These are phyloP conservation scores for Wakefieldia striispora DNA, from an alignment of 768 basidiomycete species.

Conservation along the genomic window DNA sequence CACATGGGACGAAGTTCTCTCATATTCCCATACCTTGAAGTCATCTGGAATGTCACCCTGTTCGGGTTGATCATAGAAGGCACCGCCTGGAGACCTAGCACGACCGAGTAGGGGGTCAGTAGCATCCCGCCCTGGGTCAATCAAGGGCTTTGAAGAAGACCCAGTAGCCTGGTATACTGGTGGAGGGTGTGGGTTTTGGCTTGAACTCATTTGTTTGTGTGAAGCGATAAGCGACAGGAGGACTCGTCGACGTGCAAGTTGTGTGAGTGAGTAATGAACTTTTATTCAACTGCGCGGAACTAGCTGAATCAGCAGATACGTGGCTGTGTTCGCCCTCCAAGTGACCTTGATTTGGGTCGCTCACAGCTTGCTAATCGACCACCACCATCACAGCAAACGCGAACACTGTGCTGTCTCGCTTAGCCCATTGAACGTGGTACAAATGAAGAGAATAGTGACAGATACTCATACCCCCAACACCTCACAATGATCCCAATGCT, in stretches of 20 bases:
- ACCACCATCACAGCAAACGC: too few species aligned
- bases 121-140: constrained; percentile 37
- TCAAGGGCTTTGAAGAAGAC: constrained; percentile 34
- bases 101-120: constrained; percentile 57
- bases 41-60: constrained; percentile 84
- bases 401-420: too few species aligned
- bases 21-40: constrained; percentile 69
- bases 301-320: constrained; percentile 22
- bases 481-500: not conserved
- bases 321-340: constrained; percentile 22
- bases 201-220: constrained; percentile 53
- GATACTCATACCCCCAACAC: not conserved
- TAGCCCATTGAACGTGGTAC: not conserved
- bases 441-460: not conserved
- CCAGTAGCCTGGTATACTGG: constrained; percentile 53
- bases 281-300: constrained; percentile 10
- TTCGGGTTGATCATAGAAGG: constrained; percentile 72
- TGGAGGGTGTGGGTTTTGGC: constrained; percentile 55
- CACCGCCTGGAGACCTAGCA: constrained; percentile 45
- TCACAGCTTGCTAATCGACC: not conserved
- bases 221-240: constrained; percentile 17
- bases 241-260: not conserved
- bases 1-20: not conserved
- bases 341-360: constrained; percentile 1
- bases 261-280: constrained; percentile 2